Percentiles rank a stretch among this genome's conserved stretches.
phyloP scores from a whole-genome alignment of 805 yeast genomes.

The Maudiozyma serrabonitensis region DNA sequence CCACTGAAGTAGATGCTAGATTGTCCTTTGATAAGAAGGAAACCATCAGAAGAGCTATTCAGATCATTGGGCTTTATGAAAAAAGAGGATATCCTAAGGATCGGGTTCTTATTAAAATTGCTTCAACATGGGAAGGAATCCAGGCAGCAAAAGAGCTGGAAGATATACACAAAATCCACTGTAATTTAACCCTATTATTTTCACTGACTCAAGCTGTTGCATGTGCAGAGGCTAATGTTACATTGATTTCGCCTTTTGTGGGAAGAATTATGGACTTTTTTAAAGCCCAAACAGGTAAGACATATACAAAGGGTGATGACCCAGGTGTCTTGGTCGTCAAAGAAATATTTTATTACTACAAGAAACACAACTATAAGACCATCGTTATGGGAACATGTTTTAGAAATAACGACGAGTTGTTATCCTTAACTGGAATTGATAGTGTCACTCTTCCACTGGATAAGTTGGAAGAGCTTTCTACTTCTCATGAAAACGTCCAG shows the following conservation, averaged over 20 bases:
- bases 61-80: slow-evolving; percentile 78
- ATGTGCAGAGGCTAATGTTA: slow-evolving; percentile 91
- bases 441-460: slow-evolving; percentile 89
- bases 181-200: slow-evolving; percentile 89
- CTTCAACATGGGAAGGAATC: slow-evolving; percentile 98
- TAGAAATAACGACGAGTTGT: slow-evolving; percentile 92
- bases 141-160: slow-evolving; percentile 96
- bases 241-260: slow-evolving; percentile 94
- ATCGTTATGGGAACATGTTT: slow-evolving; percentile 99
- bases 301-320: slow-evolving; percentile 63
- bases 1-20: slow-evolving; percentile 97
- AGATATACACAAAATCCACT: slow-evolving; percentile 78
- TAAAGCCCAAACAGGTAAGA: slow-evolving; percentile 85
- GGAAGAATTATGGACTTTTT: slow-evolving; percentile 98
- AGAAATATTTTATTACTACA: slow-evolving; percentile 88
- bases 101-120: slow-evolving; percentile 86
- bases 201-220: slow-evolving; percentile 96
- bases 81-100: slow-evolving; percentile 77
- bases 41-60: slow-evolving; percentile 83
- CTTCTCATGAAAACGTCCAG: slow-evolving; percentile 72
- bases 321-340: slow-evolving; percentile 93
- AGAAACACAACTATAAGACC: slow-evolving; percentile 89
- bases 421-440: slow-evolving; percentile 93
- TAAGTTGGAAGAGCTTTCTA: slow-evolving; percentile 75
- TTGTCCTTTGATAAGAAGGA: slow-evolving; percentile 90